Percentiles rank a stretch among this genome's conserved stretches.
These are phyloP conservation scores for Amanita pseudoporphyria DNA, from an alignment of 768 basidiomycete species.

Conservation along the genomic window DNA sequence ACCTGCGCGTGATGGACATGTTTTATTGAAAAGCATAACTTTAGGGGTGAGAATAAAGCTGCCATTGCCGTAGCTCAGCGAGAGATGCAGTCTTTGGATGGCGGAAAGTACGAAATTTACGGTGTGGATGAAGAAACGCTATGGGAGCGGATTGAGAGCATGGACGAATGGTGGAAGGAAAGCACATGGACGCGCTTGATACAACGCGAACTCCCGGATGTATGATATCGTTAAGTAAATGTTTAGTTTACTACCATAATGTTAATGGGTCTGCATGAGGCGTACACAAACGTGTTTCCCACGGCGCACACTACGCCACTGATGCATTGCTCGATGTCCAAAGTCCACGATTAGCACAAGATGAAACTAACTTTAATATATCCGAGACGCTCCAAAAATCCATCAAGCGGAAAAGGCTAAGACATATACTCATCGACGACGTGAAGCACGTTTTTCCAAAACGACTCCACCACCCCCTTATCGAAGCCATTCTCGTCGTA, in stretches of 20 bases:
- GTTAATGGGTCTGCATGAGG: neutral
- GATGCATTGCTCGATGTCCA: too few relatives aligned
- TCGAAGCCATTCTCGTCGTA: conserved; percentile 76
- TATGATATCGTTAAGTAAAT: conserved; percentile 18
- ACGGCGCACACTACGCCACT: too few relatives aligned
- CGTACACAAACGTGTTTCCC: too few relatives aligned
- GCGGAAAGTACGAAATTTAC: conserved; percentile 80
- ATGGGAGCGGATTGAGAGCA: conserved; percentile 72
- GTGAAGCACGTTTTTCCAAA: conserved; percentile 53
- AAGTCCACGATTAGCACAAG: neutral
- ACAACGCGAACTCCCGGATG: conserved; percentile 79
- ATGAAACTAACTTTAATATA: neutral
- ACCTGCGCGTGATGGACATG: neutral
- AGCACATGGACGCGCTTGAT: conserved; percentile 81
- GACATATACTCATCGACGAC: conserved; percentile 51
- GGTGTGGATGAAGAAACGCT: conserved; percentile 77
- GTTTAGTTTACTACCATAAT: neutral
- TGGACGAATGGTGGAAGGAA: conserved; percentile 92
- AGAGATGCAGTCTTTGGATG: conserved; percentile 51
- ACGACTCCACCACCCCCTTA: conserved; percentile 44
- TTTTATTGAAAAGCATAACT: neutral
- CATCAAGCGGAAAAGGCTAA: conserved; percentile 2
- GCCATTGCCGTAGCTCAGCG: conserved; percentile 75
- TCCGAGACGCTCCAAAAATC: neutral
- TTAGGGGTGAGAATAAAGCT: conserved; percentile 74